Evolutionary conservation across 768 basidiomycete genomes (phyloP), one percentile per base, ranked within the genome.

Genomic region (Boletus rubropictus): DNA sequence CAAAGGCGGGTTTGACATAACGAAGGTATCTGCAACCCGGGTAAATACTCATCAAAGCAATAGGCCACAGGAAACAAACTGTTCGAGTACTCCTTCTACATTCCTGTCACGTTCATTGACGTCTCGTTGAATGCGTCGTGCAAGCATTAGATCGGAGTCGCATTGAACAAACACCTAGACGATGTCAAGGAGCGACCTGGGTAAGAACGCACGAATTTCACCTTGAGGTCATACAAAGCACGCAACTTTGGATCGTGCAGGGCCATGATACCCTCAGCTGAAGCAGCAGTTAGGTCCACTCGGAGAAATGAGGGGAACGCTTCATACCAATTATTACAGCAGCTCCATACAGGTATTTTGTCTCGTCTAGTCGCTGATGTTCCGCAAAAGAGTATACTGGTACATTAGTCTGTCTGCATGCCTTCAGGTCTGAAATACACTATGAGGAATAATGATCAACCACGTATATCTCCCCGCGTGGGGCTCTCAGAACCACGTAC

Each of bases 81-180:
- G 93, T 58, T 93, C 89, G 9, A 97, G 76, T 40, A 97, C 79
- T 2, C 95, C 94, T 4, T 83, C 81, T 0, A 97, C 84, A 46
- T 75, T 82, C 44, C 96, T 72, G 0, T 89, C 90, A 37, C 96
- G 79, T 64, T 99, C 93, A 57, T 81, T 78, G 15, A 89, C 79
- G 59, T 98, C 96, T 45, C 96, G 76, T 52, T 80, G 75, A 44
- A 99, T 86, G 32, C 96, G 81, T 48, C 96, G 81, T 1, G 95
- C 91, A 39, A 99, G 83, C 96, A 99, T 99, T 18, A 98, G 71
- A 64, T 99, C 96, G 7, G 93, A 86, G 62, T 98, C 93, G 49
- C 86, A 89, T 72, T 95, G 89, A 7, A 93, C 91, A 53, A 90
- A 93, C 4, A 93, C 74, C 86, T 89, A 45, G 7, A 39, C 7